These are phyloP conservation scores for Saccharomyces hybrid DNA, from an alignment of 1,139 yeast genomes.

Conservation along the genomic window DNA sequence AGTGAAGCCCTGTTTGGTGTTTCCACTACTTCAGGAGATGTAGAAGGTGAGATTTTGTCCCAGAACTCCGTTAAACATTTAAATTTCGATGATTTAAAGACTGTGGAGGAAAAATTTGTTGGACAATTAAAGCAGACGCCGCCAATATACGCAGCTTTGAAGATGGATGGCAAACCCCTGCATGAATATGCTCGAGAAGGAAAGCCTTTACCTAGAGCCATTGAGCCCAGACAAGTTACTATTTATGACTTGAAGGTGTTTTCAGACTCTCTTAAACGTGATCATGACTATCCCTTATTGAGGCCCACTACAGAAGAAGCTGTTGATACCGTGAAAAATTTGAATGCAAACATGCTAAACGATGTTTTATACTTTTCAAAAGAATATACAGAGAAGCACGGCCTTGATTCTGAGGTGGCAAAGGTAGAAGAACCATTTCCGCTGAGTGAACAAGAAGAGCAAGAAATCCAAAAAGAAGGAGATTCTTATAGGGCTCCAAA, in stretches of 20 bases:
- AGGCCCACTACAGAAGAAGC: slow-evolving; percentile 37
- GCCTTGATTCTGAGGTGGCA: slow-evolving; percentile 32
- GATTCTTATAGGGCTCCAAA: slow-evolving; percentile 48
- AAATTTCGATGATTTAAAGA: slow-evolving; percentile 44
- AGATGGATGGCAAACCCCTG: slow-evolving; percentile 88
- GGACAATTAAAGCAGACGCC: slow-evolving; percentile 88
- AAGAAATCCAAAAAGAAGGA: slow-evolving; percentile 26
- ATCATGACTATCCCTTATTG: slow-evolving; percentile 50
- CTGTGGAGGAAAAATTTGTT: slow-evolving; percentile 52
- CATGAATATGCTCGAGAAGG: slow-evolving; percentile 94
- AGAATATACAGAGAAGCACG: slow-evolving; percentile 43
- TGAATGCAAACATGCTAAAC: slow-evolving; percentile 53
- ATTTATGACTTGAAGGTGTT: slow-evolving; percentile 48
- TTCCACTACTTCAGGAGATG: slow-evolving; percentile 89
- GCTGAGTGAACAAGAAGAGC: slow-evolving; percentile 25
- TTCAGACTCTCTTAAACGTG: slow-evolving; percentile 45
- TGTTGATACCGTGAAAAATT: slow-evolving; percentile 41
- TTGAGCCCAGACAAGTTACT: slow-evolving; percentile 66
- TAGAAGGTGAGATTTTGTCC: slow-evolving; percentile 74
- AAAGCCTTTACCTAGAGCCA: slow-evolving; percentile 71
- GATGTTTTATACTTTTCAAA: slow-evolving; percentile 53
- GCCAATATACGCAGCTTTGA: slow-evolving; percentile 89
- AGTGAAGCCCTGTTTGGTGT: slow-evolving; percentile 83
- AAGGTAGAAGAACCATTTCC: slow-evolving; percentile 33
- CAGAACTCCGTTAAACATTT: slow-evolving; percentile 53